Base-by-base conservation (phyloP, 2,329 filamentous ascomycete species). In the Fusarium tupiense region DNA sequence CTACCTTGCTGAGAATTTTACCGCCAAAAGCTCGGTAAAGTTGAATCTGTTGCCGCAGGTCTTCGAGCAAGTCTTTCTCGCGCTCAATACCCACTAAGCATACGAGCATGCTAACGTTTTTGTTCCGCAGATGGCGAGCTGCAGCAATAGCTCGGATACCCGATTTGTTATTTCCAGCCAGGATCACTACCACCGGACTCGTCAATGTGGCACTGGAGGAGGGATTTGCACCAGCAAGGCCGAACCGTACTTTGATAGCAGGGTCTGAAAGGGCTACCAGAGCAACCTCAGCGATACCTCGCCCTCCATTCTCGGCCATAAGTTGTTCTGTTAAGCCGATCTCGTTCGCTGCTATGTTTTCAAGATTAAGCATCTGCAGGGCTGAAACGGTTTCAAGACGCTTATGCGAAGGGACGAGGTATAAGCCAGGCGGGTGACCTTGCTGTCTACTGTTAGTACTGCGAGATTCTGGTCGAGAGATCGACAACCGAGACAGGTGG, bases 81-180 rank as follows among this genome's bases (percentile, higher is more conserved):
- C 94, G 91, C 80, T 98, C 95, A 67, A 96, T 91, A 1, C 95
- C 94, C 8, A 97, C 91, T 13, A 98, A 88, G 69, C 94, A 96
- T 12, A 98, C 88, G 52, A 97, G 89, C 43, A 97, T 91, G 64
- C 94, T 92, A 62, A 94, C 86, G 26, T 93, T 93, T 73, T 95
- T 93, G 79, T 95, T 96, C 59, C 94, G 91, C 14, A 98, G 88
- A 81, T 98, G 95, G 9, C 96, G 91, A 35, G 92, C 95, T 8
- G 95, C 95, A 20, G 94, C 93, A 61, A 98, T 88, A 7, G 95
- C 94, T 67, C 96, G 89, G 43, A 94, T 92, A 44, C 96, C 95
- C 2, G 92, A 95, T 75, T 94, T 94, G 82, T 98, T 96, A 82
- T 98, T 98, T n/a, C 96, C 96, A 1, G 94, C 95, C n/a, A 98